A percentile compares a stretch with the other conserved stretches of the same genome.
phyloP scores from a whole-genome alignment of 2,329 filamentous ascomycete genomes.

The Fusarium odoratissimum region DNA sequence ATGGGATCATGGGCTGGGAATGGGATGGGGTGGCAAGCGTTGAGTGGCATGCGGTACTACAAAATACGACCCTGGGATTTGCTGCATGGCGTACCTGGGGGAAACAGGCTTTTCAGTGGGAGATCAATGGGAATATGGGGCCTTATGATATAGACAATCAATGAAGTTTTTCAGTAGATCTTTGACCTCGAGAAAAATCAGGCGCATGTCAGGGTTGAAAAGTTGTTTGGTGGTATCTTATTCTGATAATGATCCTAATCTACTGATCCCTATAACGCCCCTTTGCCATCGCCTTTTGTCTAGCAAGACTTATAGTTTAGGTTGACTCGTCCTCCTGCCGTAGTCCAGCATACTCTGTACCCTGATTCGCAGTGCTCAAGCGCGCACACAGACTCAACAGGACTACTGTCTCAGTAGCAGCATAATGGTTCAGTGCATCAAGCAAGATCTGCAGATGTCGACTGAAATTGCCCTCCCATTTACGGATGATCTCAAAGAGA shows the following conservation, averaged over 20 bases:
- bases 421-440: conserved; percentile 96
- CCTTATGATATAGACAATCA: conserved; percentile 30
- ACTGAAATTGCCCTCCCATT: conserved; percentile 94
- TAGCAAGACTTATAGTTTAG: conserved; percentile 9
- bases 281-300: conserved; percentile 1
- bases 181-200: neutral
- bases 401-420: conserved; percentile 96
- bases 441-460: conserved; percentile 92
- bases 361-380: conserved; percentile 83
- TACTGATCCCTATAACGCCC: conserved; percentile 41
- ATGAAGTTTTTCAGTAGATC: conserved; percentile 8
- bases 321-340: conserved; percentile 67
- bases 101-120: conserved; percentile 6
- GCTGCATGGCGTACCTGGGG: conserved; percentile 20
- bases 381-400: conserved; percentile 87
- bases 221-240: conserved; percentile 42
- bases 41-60: conserved; percentile 33
- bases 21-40: conserved; percentile 31
- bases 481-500: conserved; percentile 86
- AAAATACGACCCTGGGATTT: conserved; percentile 37
- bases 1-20: conserved; percentile 27
- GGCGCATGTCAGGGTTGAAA: conserved; percentile 16
- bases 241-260: conserved; percentile 30
- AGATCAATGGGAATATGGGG: neutral
- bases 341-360: conserved; percentile 72